These are phyloP conservation scores for Ceratocystiopsis sp. DNA, from an alignment of 2,329 filamentous ascomycete species.

Conservation along the genomic window DNA sequence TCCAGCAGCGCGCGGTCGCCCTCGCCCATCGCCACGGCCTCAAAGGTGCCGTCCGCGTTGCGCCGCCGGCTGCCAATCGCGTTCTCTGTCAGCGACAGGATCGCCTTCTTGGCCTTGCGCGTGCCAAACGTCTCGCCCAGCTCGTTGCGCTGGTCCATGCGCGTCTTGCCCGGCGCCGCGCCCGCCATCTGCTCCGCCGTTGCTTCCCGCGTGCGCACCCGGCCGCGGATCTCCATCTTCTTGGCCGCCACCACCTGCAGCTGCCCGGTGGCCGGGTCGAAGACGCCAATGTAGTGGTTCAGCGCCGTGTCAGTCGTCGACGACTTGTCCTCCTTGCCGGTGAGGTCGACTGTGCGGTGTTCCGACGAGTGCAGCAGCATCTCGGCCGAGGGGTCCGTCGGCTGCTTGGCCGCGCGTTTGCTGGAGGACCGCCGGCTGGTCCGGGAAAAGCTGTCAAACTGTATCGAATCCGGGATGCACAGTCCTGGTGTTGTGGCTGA, in stretches of 20 bases:
- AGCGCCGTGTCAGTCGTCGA: slow-evolving; percentile 25
- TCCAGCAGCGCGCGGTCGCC: slow-evolving; percentile 44
- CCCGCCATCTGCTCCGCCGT: slow-evolving; percentile 27
- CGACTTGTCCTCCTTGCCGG: slow-evolving; percentile 33
- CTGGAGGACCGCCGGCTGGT: slow-evolving; percentile 20
- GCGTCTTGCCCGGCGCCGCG: slow-evolving; percentile 28
- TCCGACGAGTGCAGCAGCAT: slow-evolving; percentile 39
- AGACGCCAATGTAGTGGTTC: slow-evolving; percentile 49
- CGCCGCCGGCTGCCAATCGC: slow-evolving; percentile 35
- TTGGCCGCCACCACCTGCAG: slow-evolving; percentile 45
- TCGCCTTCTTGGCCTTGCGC: slow-evolving; percentile 68
- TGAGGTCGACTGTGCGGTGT: slow-evolving; percentile 43
- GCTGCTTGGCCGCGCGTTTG: slow-evolving; percentile 12
- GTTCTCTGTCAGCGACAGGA: slow-evolving; percentile 51
- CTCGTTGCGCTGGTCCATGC: slow-evolving; percentile 45
- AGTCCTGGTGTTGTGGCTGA: slow-evolving; percentile 26
- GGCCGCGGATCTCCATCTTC: slow-evolving; percentile 43
- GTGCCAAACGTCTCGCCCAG: slow-evolving; percentile 70
- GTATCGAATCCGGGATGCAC: slow-evolving; percentile 17
- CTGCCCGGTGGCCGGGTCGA: slow-evolving; percentile 40
- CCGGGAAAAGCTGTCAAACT: slow-evolving; percentile 33
- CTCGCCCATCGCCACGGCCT: slow-evolving; percentile 13
- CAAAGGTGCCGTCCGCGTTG: slow-evolving; percentile 26
- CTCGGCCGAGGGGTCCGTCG: slow-evolving; percentile 21
- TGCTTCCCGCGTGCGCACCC: slow-evolving; percentile 37